Base-by-base conservation (phyloP, 2,329 filamentous ascomycete species). In the Cladosporium colombiae region DNA sequence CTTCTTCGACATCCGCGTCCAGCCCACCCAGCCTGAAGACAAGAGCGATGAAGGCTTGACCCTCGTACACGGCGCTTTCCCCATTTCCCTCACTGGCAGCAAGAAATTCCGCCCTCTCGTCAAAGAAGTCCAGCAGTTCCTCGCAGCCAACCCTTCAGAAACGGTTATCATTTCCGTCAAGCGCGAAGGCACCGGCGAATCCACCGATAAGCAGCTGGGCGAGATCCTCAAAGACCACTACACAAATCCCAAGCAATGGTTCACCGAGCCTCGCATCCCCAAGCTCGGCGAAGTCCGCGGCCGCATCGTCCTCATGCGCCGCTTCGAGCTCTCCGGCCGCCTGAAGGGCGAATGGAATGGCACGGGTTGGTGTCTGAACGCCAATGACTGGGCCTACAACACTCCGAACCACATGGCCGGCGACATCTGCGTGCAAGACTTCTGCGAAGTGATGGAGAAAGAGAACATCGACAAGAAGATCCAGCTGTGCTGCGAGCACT, bases 1-100 rank as follows among this genome's bases (percentile, higher is more conserved):
- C 61, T 98, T 97, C 83, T 88, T 99, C 70, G 95, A 99, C 76
- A 87, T 99, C 68, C 89, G 95, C 61, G 90, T 97, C 1, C 89
- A 91, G 72, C 87, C 88, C 1, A 81, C 84, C 33, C 81, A 81
- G 62, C 83, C 86, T 1, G 81, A 84, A 1, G 83, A 90, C 62
- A 82, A 83, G 68, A 70, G 70, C 29, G 86, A 86, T 69, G 88
- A 92, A 75, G 84, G 86, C 49, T 84, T 98, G 18, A 82, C 89
- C 63, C 90, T 99, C 33, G 94, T 98, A 5, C 95, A 99, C 81
- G 89, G 90, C 74, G 91, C 88, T 27, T 98, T 98, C 76, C 93
- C 95, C 65, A 88, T 98, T 76, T 89, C 91, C 3, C 83, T 99
- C 35, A 91, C 90, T 0, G 92, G 92, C 2, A 86, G 83, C 70